A percentile compares a stretch with the other conserved stretches of the same genome.
Evolutionary conservation across 1,284 basidiomycete genomes (phyloP).

Genomic region (Marasmius sp.): DNA sequence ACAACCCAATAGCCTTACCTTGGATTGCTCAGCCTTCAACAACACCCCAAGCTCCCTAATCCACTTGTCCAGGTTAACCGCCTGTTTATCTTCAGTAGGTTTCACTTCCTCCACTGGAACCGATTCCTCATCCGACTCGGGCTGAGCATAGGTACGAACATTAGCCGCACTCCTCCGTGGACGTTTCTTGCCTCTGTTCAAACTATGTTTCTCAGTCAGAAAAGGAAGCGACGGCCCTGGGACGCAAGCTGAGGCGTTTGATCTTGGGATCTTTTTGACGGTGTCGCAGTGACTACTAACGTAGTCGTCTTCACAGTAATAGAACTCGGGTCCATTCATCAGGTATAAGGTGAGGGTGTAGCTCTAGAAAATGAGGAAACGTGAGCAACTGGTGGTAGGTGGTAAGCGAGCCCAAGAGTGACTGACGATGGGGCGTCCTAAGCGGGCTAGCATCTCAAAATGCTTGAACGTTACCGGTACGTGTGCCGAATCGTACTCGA

Average conservation of each 20-base stretch:
- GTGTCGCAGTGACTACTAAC: conserved; percentile 29
- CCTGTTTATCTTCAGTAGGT: conserved; percentile 36
- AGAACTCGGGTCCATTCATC: conserved; percentile 64
- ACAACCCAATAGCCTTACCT: conserved; percentile 38
- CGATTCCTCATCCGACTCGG: conserved; percentile 71
- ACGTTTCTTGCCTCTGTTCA: conserved; percentile 44
- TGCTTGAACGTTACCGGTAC: conserved; percentile 75
- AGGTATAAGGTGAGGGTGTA: conserved; percentile 57
- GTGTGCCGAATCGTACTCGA: conserved; percentile 29
- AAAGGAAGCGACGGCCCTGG: conserved; percentile 24
- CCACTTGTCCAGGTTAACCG: conserved; percentile 64
- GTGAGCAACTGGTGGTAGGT: neutral
- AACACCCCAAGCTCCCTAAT: conserved; percentile 59
- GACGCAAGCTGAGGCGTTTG: conserved; percentile 43
- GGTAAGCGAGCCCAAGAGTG: neutral
- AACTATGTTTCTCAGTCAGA: conserved; percentile 13
- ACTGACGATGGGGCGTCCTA: conserved; percentile 60
- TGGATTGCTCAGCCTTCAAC: conserved; percentile 62
- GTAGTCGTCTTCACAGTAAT: conserved; percentile 65
- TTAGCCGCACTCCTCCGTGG: conserved; percentile 56
- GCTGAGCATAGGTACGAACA: conserved; percentile 60
- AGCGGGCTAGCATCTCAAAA: conserved; percentile 64
- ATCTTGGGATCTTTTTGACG: conserved; percentile 28
- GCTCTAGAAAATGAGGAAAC: conserved; percentile 32
- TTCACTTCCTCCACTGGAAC: conserved; percentile 40